Evolutionary conservation across 2,329 filamentous ascomycete genomes (phyloP), one percentile per base, ranked within the genome.

Genomic region (Zymoseptoria tritici): DNA sequence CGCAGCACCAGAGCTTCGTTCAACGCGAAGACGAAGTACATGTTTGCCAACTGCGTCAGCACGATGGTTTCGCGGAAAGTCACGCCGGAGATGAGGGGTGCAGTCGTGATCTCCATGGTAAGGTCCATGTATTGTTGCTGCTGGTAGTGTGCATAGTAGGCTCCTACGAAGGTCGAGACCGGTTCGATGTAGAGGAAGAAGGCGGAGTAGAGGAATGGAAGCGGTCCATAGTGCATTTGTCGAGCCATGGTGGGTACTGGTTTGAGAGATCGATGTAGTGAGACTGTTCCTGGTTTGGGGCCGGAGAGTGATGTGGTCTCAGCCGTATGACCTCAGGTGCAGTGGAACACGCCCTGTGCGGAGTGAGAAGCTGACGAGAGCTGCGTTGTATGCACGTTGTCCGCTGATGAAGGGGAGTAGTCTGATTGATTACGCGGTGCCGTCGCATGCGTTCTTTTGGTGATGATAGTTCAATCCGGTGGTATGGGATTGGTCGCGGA

Each of bases 131-230:
- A 92, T 21, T 73, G 74, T 22, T 72, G 63, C 57, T 81, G 82
- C 57, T 74, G 71, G 68, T 79, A 79, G 67, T 78, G 75, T 55
- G 82, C 81, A 68, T 77, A 80, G 70, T 80, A 78, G 60, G 82
- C 81, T 26, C 83, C 83, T 2, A 77, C 70, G 7, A 83, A 70
- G 53, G 82, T 80, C 56, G 79, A 79, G 60, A 82, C 58, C 20
- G 83, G 83, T 74, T 93, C 89, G 68, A 92, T 77, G 70, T 86
- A 80, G 63, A 91, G 83, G 77, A 92, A 92, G 78, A 92, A 90
- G 70, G 86, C 67, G 60, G 82, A 81, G 77, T 92, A 92, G 62
- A 79, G 65, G 42, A 81, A 66, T 21, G 87, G 87, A 46, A 89
- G 80, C 51, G 62, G 58, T 51, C 55, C 31, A 50, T 56, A 53